Evolutionary conservation across 2,329 filamentous ascomycete species (phyloP), one percentile per base, ranked within the genome.

Genomic region (Botrytis paeoniae): DNA sequence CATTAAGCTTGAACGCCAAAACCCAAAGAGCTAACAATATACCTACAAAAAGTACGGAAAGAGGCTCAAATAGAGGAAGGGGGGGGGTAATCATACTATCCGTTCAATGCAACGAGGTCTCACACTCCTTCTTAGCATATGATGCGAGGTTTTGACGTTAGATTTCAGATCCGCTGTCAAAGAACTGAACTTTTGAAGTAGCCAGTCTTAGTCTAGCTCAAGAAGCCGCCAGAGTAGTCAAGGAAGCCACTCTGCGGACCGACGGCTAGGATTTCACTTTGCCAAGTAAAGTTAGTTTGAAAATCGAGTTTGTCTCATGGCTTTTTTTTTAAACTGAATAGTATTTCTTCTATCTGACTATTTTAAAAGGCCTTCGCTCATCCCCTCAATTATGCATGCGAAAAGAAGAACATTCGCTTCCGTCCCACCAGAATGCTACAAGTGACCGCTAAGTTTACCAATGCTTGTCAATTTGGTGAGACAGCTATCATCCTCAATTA

Each of bases 181-280:
- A n/a, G 5, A n/a, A n/a, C 3, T 54, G 10, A n/a, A 51, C 3
- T 3, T 14, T n/a, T 1, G 1, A 14, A 51, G 9, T 2, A 12
- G 9, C 45, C 4, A 25, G 9, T 25, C 9, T 51, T 14, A n/a
- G 48, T n/a, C 2, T n/a, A 7, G 25, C 5, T 16, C 25, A 51
- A 51, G 45, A 10, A 48, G 45, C 45, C 8, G 20, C 25, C 45
- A 48, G 20, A 48, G 20, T 10, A 25, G 20, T 48, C 20, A 48
- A 48, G 8, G 20, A 25, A 48, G 20, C 25, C 45, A 48, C 14
- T n/a, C 12, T n/a, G 12, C 4, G 0, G 25, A 51, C n/a, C 3
- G 48, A 14, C 10, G 25, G 12, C 25, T 16, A n/a, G n/a, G 16
- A 16, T 7, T 45, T 25, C 5, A 14, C 3, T n/a, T 54, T 16